phyloP scores from a whole-genome alignment of 1,139 yeast genomes.

The Kurtzmaniella quercitrusa region DNA sequence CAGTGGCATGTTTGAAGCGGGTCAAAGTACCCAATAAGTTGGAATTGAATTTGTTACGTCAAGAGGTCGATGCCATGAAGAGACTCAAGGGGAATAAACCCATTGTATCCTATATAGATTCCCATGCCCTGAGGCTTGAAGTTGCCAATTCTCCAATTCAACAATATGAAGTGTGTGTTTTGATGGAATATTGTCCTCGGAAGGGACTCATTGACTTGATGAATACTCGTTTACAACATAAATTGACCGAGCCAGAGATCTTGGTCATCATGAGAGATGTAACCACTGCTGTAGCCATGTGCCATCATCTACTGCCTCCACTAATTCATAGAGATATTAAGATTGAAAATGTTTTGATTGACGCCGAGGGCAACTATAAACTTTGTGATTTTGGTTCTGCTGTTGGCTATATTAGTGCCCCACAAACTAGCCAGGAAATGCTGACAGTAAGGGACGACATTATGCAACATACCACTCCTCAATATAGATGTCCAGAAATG shows the following conservation, averaged over 20 bases:
- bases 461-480: slow-evolving; percentile 94
- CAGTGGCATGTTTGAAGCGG: slow-evolving; percentile 65
- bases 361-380: slow-evolving; percentile 68
- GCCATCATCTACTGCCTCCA: slow-evolving; percentile 81
- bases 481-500: slow-evolving; percentile 96
- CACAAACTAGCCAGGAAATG: slow-evolving; percentile 61
- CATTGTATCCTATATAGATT: slow-evolving; percentile 86
- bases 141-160: slow-evolving; percentile 21
- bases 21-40: slow-evolving; percentile 72
- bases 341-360: slow-evolving; percentile 88
- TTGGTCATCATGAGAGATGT: slow-evolving; percentile 79
- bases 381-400: slow-evolving; percentile 95
- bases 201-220: slow-evolving; percentile 89
- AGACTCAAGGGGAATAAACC: slow-evolving; percentile 71
- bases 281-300: slow-evolving; percentile 77
- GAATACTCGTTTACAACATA: slow-evolving; percentile 84
- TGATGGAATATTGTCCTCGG: slow-evolving; percentile 89
- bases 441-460: slow-evolving; percentile 75
- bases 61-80: slow-evolving; percentile 83
- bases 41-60: slow-evolving; percentile 62
- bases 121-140: slow-evolving; percentile 77
- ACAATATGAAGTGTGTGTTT: slow-evolving; percentile 80
- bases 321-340: slow-evolving; percentile 90
- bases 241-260: slow-evolving; percentile 79
- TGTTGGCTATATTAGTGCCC: slow-evolving; percentile 62